Base-by-base conservation (phyloP, 345 rosid genomes). In the Acer saccharum region DNA sequence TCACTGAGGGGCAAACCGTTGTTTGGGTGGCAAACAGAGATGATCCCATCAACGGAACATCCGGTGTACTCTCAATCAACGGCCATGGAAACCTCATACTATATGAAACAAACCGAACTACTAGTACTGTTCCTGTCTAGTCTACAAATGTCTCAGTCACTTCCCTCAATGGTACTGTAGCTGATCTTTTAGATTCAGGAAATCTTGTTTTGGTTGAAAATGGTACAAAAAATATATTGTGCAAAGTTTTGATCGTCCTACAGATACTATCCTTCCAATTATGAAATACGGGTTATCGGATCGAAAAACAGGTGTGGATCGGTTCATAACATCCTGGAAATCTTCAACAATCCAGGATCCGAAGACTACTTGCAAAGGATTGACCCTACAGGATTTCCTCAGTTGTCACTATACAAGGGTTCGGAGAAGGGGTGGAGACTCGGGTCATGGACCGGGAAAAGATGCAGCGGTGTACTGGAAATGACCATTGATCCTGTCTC, bases 21-120 rank as follows among this genome's bases (percentile, higher is more conserved):
- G 96, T 91, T 8, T 94, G 97, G 97, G 94, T 94, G 41, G 97
- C 98, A 18, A 91, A 94, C 64, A 86, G 96, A 77, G 89, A 90
- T 48, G 71, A 64, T 69, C 94, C 94, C 4, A 62, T 92, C 32
- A 77, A 75, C 20, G 85, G 84, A 68, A 80, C 83, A 52, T 77
- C 88, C 1, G 94, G 90, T 52, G 62, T 27, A 3, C 75, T 94
- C 54, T 76, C 80, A 62, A 76, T 90, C 79, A 78, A 81, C 52
- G 75, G 78, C 79, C 77, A 77, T 60, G 89, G 86, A 29, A 84
- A 91, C 73, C 86, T 87, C 1, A 88, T 79, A 13, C 70, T 84
- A 11, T 81, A 75, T 46, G 65, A 41, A 10, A 65, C 35, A 7
- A 75, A 86, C 61, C 85, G 58, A 73, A 32, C 39, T 32, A 4